Evolutionary conservation across 768 basidiomycete species (phyloP).

Genomic region (Pleurotus tuber-regium): DNA sequence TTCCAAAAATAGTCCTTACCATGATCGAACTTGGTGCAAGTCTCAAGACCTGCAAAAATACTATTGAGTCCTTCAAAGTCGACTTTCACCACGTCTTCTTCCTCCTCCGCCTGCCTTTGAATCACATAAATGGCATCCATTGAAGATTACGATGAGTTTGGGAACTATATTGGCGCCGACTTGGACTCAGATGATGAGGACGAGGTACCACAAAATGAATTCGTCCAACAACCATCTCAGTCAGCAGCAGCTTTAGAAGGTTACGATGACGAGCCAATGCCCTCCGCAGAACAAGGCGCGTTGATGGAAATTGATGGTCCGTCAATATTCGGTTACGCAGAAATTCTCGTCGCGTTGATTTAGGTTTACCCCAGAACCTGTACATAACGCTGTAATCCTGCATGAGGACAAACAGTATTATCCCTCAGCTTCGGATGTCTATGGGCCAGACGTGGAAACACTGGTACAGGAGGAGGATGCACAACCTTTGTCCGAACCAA

Average conservation of each 20-base stretch:
- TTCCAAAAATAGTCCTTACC: constrained; percentile 25
- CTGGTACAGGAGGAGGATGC: constrained; percentile 98
- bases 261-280: constrained; percentile 70
- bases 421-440: constrained; percentile 86
- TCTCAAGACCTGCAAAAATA: too few species aligned
- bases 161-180: constrained; percentile 97
- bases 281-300: constrained; percentile 52
- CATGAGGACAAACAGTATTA: constrained; percentile 99
- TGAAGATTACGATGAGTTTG: constrained; percentile 92
- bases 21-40: too few species aligned
- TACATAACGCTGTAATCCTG: constrained; percentile 79
- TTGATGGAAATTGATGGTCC: constrained; percentile 86
- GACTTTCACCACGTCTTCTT: constrained; percentile 5
- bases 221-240: constrained; percentile 29
- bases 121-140: constrained; percentile 43
- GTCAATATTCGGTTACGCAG: constrained; percentile 10
- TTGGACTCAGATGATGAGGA: constrained; percentile 86
- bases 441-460: constrained; percentile 93
- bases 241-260: constrained; percentile 67
- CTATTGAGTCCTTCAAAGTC: too few species aligned
- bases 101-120: constrained; percentile 5
- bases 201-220: constrained; percentile 51
- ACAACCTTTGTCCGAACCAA: constrained; percentile 92
- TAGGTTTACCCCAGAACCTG: constrained; percentile 50
- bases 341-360: constrained; percentile 18